phyloP scores from a whole-genome alignment of 163 green algal genomes.

The Scenedesmus sp. region DNA sequence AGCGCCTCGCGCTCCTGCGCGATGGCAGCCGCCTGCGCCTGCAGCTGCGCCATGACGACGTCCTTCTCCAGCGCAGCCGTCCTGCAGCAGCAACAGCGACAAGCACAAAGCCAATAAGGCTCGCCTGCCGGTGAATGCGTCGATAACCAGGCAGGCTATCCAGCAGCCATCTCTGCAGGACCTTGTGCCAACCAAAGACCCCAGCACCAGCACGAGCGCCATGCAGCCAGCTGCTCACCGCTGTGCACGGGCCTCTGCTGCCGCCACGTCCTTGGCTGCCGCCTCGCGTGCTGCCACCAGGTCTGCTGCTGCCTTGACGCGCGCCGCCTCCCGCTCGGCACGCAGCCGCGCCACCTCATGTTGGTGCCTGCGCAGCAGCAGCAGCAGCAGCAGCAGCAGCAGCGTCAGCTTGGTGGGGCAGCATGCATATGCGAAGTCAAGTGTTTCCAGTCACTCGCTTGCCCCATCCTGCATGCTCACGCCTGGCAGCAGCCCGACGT shows the following conservation, averaged over 20 bases:
- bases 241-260: conserved; percentile 34
- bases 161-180: background rate
- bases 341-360: conserved; percentile 29
- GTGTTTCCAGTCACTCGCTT: background rate
- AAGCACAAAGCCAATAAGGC: background rate
- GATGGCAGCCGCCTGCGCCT: conserved; percentile 43
- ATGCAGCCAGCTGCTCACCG: background rate
- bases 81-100: background rate
- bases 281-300: background rate
- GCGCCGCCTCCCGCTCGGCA: conserved; percentile 24
- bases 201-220: background rate
- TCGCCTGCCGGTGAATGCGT: background rate
- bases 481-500: background rate
- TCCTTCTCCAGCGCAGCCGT: conserved; percentile 25
- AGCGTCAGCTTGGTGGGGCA: background rate
- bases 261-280: conserved; percentile 21
- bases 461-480: background rate
- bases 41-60: conserved; percentile 31
- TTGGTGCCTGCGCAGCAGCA: conserved; percentile 38
- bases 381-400: background rate
- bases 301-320: conserved; percentile 19
- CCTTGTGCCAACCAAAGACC: background rate
- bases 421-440: background rate
- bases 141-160: background rate
- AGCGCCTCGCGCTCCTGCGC: conserved; percentile 38